A percentile compares a stretch with the other conserved stretches of the same genome.
These are phyloP conservation scores for Gentiana straminea DNA, from an alignment of 257 asterid species.

Conservation along the genomic window DNA sequence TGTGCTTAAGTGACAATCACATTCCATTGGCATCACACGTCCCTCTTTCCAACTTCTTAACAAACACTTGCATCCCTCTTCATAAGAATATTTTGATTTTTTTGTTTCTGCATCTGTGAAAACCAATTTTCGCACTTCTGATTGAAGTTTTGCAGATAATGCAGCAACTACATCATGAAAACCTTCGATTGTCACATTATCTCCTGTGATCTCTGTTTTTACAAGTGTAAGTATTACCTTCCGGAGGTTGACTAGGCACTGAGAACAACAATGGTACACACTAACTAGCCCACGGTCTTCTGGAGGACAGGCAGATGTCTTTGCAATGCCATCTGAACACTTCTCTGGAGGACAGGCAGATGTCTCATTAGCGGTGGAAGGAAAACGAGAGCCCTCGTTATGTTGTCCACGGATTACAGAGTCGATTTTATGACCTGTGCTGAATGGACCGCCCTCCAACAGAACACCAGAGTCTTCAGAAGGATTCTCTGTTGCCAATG, in stretches of 20 bases:
- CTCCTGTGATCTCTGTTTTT: slow-evolving; percentile 31
- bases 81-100: slow-evolving; percentile 10
- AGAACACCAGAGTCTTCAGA: slow-evolving; percentile 16
- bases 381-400: slow-evolving; percentile 13
- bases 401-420: slow-evolving; percentile 12
- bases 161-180: slow-evolving; percentile 63
- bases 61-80: slow-evolving; percentile 12
- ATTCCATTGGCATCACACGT: slow-evolving; percentile 25
- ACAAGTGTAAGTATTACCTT: slow-evolving; percentile 30
- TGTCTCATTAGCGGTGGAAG: slow-evolving; percentile 15
- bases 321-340: slow-evolving; percentile 12
- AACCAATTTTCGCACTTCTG: slow-evolving; percentile 35
- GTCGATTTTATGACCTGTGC: slow-evolving; percentile 17
- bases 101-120: slow-evolving; percentile 16
- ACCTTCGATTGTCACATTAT: slow-evolving; percentile 43
- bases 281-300: slow-evolving; percentile 25
- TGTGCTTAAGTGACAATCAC: slow-evolving; percentile 37
- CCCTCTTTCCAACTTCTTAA: slow-evolving; percentile 13
- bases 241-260: slow-evolving; percentile 49
- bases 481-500: slow-evolving; percentile 18
- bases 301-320: slow-evolving; percentile 11
- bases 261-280: slow-evolving; percentile 57
- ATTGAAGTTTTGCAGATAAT: slow-evolving; percentile 57
- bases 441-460: slow-evolving; percentile 19
- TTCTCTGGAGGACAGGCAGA: too few species aligned